Conservation (phyloP, 1,284 basidiomycete genomes). For the Irpex sp. region DNA sequence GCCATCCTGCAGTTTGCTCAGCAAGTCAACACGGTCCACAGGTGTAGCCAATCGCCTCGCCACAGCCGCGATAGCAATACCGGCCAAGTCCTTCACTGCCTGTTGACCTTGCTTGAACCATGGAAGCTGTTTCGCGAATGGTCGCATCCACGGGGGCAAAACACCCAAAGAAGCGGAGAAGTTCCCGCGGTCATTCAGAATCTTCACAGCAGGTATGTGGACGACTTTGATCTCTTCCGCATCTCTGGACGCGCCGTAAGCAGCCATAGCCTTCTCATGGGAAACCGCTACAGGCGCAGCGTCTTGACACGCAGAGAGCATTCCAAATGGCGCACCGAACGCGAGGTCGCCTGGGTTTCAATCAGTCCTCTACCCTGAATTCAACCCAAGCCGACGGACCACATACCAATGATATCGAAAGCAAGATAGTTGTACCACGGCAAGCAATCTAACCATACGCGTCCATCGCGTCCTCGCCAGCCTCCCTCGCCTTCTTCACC, state of each 20-base stretch:
- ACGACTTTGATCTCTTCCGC: constrained; percentile 39
- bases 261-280: constrained; percentile 48
- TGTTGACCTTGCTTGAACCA: constrained; percentile 74
- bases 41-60: constrained; percentile 65
- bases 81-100: constrained; percentile 73
- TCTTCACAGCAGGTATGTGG: constrained; percentile 78
- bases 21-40: constrained; percentile 71
- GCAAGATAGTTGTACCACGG: constrained; percentile 82
- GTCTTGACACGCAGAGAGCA: constrained; percentile 78
- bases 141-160: constrained; percentile 71
- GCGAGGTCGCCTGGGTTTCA: constrained; percentile 62
- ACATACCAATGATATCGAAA: constrained; percentile 77
- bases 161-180: constrained; percentile 84
- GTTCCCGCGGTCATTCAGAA: constrained; percentile 89
- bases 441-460: constrained; percentile 72
- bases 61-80: constrained; percentile 82
- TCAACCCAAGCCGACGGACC: not conserved
- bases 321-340: constrained; percentile 87
- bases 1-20: constrained; percentile 76
- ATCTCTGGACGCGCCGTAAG: constrained; percentile 40
- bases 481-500: constrained; percentile 65
- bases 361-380: not conserved
- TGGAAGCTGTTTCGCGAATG: constrained; percentile 57
- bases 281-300: constrained; percentile 60
- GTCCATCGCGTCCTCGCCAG: constrained; percentile 57